Evolutionary conservation across 2,329 filamentous ascomycete species (phyloP).

Genomic region (Westerdykella aurantiaca): DNA sequence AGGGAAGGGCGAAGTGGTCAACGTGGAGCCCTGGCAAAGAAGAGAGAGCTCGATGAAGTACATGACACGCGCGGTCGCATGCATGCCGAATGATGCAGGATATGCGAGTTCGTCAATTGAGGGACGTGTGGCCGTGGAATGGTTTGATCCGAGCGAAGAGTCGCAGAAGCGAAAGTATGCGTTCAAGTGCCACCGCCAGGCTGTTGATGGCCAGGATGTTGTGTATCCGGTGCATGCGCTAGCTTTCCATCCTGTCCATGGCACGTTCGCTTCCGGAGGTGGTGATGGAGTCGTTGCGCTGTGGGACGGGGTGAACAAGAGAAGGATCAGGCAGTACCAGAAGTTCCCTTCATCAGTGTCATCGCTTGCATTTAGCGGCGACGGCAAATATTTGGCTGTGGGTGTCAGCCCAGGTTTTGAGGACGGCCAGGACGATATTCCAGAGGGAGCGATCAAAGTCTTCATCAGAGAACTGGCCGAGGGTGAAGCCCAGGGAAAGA

Average conservation of each 20-base stretch:
- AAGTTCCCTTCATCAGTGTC: slow-evolving; percentile 75
- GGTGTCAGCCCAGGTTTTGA: slow-evolving; percentile 84
- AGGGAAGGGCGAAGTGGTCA: slow-evolving; percentile 31
- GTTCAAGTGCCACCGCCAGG: slow-evolving; percentile 95
- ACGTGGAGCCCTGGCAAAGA: slow-evolving; percentile 79
- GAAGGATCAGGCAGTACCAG: slow-evolving; percentile 83
- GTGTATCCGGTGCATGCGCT: slow-evolving; percentile 90
- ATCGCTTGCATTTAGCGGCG: slow-evolving; percentile 67
- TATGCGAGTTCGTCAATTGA: slow-evolving; percentile 93
- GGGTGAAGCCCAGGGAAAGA: slow-evolving; percentile 81
- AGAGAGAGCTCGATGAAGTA: slow-evolving; percentile 94
- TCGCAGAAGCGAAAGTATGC: slow-evolving; percentile 93
- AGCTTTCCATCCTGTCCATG: slow-evolving; percentile 74
- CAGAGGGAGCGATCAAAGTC: slow-evolving; percentile 65
- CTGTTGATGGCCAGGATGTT: slow-evolving; percentile 64
- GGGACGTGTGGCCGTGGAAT: slow-evolving; percentile 91
- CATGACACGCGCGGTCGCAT: slow-evolving; percentile 85
- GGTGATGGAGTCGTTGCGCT: slow-evolving; percentile 88
- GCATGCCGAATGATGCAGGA: slow-evolving; percentile 93
- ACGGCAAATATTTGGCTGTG: slow-evolving; percentile 73
- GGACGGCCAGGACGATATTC: slow-evolving; percentile 75
- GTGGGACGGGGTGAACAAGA: slow-evolving; percentile 88
- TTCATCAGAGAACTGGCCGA: slow-evolving; percentile 79
- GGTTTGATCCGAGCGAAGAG: slow-evolving; percentile 86
- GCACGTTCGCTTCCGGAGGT: slow-evolving; percentile 83